Evolutionary conservation across 495 filamentous ascomycete genomes (phyloP).

Genomic region (Xylaria castorea): DNA sequence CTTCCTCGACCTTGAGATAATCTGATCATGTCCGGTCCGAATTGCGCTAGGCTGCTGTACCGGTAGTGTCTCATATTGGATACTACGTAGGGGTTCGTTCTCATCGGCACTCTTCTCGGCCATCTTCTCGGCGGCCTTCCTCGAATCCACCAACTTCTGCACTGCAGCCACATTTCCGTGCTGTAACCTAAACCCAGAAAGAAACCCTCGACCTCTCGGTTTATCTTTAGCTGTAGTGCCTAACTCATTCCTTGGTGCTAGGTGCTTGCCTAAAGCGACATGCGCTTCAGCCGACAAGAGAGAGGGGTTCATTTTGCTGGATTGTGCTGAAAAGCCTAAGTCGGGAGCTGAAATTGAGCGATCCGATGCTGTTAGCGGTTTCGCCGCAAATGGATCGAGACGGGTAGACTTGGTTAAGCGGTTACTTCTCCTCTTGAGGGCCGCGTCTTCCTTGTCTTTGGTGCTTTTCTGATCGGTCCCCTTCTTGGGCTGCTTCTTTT

Average conservation of each 20-base stretch:
- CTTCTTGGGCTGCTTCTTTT: slow-evolving; percentile 56
- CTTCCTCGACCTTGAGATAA: slow-evolving; percentile 33
- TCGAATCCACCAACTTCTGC: slow-evolving; percentile 37
- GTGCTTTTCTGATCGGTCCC: slow-evolving; percentile 50
- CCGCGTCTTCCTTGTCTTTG: slow-evolving; percentile 51
- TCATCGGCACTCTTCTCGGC: slow-evolving; percentile 12
- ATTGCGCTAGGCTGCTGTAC: slow-evolving; percentile 24
- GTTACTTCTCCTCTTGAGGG: slow-evolving; percentile 49
- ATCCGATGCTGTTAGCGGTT: slow-evolving; percentile 33
- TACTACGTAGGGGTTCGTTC: slow-evolving; percentile 14
- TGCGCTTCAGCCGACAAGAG: background rate
- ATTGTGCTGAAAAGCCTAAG: slow-evolving; percentile 30
- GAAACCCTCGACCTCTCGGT: slow-evolving; percentile 39
- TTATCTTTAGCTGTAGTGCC: slow-evolving; percentile 30
- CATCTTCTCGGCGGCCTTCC: slow-evolving; percentile 11
- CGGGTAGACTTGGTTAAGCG: slow-evolving; percentile 46
- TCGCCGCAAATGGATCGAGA: slow-evolving; percentile 27
- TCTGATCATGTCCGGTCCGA: slow-evolving; percentile 22
- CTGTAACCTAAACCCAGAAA: slow-evolving; percentile 38
- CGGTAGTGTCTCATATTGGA: slow-evolving; percentile 24
- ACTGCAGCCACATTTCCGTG: slow-evolving; percentile 39
- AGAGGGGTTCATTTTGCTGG: slow-evolving; percentile 26
- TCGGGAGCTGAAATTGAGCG: slow-evolving; percentile 38
- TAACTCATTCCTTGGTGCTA: slow-evolving; percentile 22
- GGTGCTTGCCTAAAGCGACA: background rate